Conservation (phyloP, 805 yeast species). For the Suhomyces faveliae region DNA sequence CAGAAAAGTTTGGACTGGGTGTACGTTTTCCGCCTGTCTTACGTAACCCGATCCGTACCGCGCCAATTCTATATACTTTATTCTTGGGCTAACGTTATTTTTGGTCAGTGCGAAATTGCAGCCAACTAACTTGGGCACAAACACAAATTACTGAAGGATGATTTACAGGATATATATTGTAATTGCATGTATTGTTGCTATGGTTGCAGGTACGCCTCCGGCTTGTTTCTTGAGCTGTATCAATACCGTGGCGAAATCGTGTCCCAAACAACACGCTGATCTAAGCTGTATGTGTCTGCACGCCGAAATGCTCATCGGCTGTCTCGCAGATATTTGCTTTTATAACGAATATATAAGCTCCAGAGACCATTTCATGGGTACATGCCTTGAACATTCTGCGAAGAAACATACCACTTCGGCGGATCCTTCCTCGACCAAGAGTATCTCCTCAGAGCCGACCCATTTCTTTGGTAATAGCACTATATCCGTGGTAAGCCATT, state of each 20-base stretch:
- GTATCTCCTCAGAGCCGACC: background rate
- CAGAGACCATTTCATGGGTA: constrained; percentile 49
- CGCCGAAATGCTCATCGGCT: constrained; percentile 39
- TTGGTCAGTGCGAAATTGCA: background rate
- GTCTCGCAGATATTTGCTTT: constrained; percentile 47
- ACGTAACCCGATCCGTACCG: background rate
- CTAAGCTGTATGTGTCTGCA: constrained; percentile 40
- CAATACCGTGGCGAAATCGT: constrained; percentile 33
- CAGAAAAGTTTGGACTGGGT: background rate
- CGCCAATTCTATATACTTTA: background rate
- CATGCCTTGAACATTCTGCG: constrained; percentile 41
- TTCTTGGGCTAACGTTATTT: background rate
- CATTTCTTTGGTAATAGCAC: background rate
- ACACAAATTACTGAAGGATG: background rate
- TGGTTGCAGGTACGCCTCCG: constrained; percentile 43
- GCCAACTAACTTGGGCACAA: background rate
- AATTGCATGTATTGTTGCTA: background rate
- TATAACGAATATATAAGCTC: constrained; percentile 41
- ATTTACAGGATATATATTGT: background rate
- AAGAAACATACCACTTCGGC: background rate
- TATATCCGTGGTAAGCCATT: no score
- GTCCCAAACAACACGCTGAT: constrained; percentile 33
- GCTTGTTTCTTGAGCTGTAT: constrained; percentile 49
- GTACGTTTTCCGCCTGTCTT: background rate
- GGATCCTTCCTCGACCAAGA: background rate